A percentile compares a stretch with the other conserved stretches of the same genome.
Evolutionary conservation across 2,329 filamentous ascomycete genomes (phyloP).

Genomic region (Daldinia eschscholtzii): DNA sequence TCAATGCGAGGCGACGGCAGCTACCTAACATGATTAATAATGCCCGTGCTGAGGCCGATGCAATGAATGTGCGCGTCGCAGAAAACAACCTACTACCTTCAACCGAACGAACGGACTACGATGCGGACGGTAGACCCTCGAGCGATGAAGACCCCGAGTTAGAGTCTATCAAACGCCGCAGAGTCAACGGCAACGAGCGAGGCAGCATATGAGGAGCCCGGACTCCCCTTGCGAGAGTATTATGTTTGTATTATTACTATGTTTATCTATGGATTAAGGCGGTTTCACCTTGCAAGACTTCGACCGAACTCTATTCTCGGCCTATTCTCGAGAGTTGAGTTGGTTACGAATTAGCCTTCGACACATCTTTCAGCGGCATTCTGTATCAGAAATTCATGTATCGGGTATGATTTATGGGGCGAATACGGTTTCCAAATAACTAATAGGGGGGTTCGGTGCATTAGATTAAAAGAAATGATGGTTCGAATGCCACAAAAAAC

Average conservation of each 20-base stretch:
- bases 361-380: constrained; percentile 9
- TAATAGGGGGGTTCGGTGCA: constrained; percentile 22
- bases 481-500: constrained; percentile 16
- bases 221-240: constrained; percentile 14
- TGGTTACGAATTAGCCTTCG: background rate
- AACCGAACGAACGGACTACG: constrained; percentile 57
- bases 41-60: constrained; percentile 65
- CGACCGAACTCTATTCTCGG: background rate
- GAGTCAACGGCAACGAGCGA: constrained; percentile 57
- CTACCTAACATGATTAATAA: constrained; percentile 71
- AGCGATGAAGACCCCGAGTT: constrained; percentile 64
- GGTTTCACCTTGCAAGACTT: background rate
- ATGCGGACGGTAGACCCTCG: constrained; percentile 55
- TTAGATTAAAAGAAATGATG: constrained; percentile 34
- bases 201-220: constrained; percentile 59
- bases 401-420: constrained; percentile 15
- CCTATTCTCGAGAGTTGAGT: background rate
- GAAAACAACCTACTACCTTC: constrained; percentile 56
- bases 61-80: constrained; percentile 55
- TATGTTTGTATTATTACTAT: constrained; percentile 28
- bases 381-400: constrained; percentile 1
- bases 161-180: constrained; percentile 53
- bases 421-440: constrained; percentile 15
- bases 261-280: background rate
- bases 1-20: constrained; percentile 78